These are phyloP conservation scores for Golubevia sp. DNA, from an alignment of 1,284 basidiomycete genomes.

Conservation along the genomic window DNA sequence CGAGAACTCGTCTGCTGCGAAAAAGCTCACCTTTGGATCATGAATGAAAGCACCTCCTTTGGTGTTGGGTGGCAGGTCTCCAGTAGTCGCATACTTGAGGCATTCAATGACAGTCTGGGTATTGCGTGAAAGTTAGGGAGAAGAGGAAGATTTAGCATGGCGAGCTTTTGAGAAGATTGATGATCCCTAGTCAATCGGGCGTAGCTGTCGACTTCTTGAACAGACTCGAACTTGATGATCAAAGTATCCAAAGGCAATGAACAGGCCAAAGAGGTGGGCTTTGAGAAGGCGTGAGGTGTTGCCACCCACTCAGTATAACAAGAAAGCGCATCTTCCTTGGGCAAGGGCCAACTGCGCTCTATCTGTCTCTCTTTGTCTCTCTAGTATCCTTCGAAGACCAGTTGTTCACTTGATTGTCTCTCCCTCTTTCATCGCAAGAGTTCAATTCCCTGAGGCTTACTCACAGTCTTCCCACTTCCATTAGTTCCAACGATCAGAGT, in stretches of 20 bases:
- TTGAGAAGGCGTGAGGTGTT: not conserved
- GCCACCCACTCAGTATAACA: too few relatives aligned
- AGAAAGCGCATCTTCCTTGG: not conserved
- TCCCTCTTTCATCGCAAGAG: too few relatives aligned
- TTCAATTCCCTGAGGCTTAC: not conserved
- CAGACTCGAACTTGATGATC: not conserved
- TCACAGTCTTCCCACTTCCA: conserved; percentile 56
- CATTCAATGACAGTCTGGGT: conserved; percentile 91
- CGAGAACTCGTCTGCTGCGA: not conserved
- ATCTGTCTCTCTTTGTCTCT: not conserved
- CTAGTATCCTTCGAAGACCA: not conserved
- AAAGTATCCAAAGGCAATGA: not conserved
- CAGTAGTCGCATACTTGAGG: conserved; percentile 97
- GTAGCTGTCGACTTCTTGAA: too few relatives aligned
- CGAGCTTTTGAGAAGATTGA: not conserved
- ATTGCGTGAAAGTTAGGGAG: not conserved
- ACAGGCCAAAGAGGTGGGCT: not conserved
- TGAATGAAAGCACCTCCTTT: conserved; percentile 97
- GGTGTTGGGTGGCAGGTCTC: conserved; percentile 95
- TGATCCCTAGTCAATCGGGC: not conserved
- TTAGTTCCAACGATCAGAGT: conserved; percentile 60
- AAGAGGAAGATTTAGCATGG: not conserved
- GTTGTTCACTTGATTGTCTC: too few relatives aligned
- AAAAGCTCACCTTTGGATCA: conserved; percentile 75
- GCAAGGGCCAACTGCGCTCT: not conserved